Conservation (phyloP, 768 basidiomycete genomes). For the Serendipita sp. region DNA sequence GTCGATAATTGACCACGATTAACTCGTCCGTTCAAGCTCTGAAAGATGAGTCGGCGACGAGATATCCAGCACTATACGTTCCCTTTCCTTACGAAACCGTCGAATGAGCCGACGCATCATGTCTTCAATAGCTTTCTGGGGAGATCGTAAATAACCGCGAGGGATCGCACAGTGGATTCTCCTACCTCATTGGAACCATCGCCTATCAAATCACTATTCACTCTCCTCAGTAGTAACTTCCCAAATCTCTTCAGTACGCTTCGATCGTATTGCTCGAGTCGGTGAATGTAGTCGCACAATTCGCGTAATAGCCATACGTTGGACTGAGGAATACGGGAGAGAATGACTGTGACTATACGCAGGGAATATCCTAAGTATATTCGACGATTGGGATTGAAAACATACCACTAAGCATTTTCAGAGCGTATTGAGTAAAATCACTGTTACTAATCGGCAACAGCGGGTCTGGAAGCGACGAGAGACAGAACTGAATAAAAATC, state of each 20-base stretch:
- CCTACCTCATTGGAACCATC: background rate
- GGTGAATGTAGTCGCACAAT: background rate
- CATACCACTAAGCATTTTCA: background rate
- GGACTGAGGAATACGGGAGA: background rate
- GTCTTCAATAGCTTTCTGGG: no score
- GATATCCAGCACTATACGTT: no score
- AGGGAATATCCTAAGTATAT: no score
- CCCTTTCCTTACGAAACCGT: no score
- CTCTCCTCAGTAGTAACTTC: background rate
- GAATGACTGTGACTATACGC: background rate
- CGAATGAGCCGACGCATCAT: no score
- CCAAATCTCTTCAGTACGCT: background rate
- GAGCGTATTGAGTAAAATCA: background rate
- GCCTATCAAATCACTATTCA: background rate
- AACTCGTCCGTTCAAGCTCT: no score
- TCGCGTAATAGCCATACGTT: background rate
- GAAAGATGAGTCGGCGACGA: no score
- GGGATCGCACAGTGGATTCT: no score
- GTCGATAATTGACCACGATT: no score
- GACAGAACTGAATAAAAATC: background rate
- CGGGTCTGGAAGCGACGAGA: background rate
- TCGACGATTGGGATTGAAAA: background rate
- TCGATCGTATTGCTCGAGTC: background rate
- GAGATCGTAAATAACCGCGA: no score
- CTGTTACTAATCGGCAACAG: background rate